These are phyloP conservation scores for Mucor piriformis DNA, from an alignment of 371 early-diverging fungal genomes.

Conservation along the genomic window DNA sequence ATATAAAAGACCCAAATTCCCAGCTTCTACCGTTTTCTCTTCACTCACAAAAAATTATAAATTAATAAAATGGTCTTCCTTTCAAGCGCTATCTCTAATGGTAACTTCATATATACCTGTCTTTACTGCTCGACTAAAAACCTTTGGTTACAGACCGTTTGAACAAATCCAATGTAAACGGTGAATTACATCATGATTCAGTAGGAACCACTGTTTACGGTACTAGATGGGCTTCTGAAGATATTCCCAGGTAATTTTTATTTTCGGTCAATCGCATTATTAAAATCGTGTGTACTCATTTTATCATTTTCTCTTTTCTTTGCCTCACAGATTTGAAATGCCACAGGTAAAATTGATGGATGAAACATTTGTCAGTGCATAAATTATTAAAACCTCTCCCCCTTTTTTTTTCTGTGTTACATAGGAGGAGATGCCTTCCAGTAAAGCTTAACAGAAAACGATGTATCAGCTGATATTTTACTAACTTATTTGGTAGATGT, in stretches of 20 bases:
- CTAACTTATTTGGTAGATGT: slow-evolving; percentile 28
- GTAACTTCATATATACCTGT: slow-evolving; percentile 10
- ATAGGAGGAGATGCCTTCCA: slow-evolving; percentile 50
- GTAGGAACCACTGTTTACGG: slow-evolving; percentile 44
- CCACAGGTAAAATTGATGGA: slow-evolving; percentile 33
- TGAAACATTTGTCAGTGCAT: background rate
- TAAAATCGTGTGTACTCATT: no score
- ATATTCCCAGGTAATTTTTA: slow-evolving; percentile 41
- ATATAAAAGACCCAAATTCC: slow-evolving; percentile 4
- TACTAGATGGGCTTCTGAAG: slow-evolving; percentile 45
- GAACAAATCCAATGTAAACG: slow-evolving; percentile 20
- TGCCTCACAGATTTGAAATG: slow-evolving; percentile 38
- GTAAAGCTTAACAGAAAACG: slow-evolving; percentile 24
- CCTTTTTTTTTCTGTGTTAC: slow-evolving; percentile 2
- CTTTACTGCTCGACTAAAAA: background rate
- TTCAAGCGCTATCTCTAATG: slow-evolving; percentile 33
- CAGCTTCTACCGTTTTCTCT: background rate
- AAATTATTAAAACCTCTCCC: background rate
- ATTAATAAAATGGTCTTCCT: slow-evolving; percentile 29
- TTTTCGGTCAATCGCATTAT: background rate
- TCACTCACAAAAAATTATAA: background rate
- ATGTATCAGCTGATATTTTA: background rate
- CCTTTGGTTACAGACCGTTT: slow-evolving; percentile 30
- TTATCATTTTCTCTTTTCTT: background rate
- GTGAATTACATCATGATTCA: slow-evolving; percentile 22